Evolutionary conservation across 129 eudicot genomes (phyloP).

Genomic region (Lonicera japonica): DNA sequence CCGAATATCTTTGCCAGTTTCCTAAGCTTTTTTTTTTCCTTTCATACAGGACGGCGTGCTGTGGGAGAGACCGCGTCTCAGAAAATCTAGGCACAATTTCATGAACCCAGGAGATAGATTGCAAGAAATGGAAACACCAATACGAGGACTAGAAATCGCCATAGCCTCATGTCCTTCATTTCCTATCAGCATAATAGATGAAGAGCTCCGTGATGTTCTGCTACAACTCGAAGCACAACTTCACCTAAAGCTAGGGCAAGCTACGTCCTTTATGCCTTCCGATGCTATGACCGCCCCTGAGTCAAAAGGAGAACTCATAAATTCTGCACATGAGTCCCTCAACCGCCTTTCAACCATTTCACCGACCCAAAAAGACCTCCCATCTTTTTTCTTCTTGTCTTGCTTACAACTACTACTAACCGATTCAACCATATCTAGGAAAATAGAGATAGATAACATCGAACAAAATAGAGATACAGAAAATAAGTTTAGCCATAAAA

Average conservation of each 20-base stretch:
- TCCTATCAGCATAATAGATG: constrained; percentile 20
- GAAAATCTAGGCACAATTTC: constrained; percentile 19
- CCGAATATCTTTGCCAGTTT: no score
- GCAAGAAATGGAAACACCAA: constrained; percentile 39
- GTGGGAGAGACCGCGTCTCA: constrained; percentile 52
- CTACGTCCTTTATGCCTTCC: constrained; percentile 29
- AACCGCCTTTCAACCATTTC: constrained; percentile 11
- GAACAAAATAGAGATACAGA: constrained; percentile 8
- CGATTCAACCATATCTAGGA: constrained; percentile 22
- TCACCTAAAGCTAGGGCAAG: constrained; percentile 29
- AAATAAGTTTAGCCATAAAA: background rate
- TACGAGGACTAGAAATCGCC: constrained; percentile 64
- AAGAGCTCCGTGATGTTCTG: constrained; percentile 25
- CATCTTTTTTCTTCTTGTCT: constrained; percentile 46
- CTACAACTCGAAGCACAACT: constrained; percentile 21
- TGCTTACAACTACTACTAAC: constrained; percentile 39
- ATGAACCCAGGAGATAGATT: constrained; percentile 44
- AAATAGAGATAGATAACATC: constrained; percentile 3
- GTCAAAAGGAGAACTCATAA: constrained; percentile 23
- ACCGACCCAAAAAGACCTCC: constrained; percentile 22
- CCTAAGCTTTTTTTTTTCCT: background rate
- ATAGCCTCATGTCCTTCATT: constrained; percentile 27
- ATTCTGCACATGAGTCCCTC: constrained; percentile 25
- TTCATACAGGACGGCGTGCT: constrained; percentile 45
- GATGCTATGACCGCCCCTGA: constrained; percentile 39